These are phyloP conservation scores for Apiospora kogelbergensis DNA, from an alignment of 2,329 filamentous ascomycete genomes.

Conservation along the genomic window DNA sequence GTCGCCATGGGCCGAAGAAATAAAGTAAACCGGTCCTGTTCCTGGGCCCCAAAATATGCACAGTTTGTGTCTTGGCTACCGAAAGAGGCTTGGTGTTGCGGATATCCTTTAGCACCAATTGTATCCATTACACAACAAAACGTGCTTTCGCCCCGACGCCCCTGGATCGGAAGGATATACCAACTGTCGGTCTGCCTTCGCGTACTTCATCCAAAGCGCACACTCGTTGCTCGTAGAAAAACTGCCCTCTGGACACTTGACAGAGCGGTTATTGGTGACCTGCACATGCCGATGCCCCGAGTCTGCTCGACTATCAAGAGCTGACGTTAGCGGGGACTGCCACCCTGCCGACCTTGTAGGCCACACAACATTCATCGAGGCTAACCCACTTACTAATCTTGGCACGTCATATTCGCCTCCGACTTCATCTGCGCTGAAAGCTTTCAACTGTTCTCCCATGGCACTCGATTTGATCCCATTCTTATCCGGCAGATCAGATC, in stretches of 20 bases:
- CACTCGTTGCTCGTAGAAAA: background rate
- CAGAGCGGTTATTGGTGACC: background rate
- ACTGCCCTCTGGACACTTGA: background rate
- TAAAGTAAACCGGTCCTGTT: background rate
- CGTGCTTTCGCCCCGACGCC: background rate
- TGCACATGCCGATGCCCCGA: background rate
- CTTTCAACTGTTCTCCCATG: background rate
- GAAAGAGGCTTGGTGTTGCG: conserved; percentile 8
- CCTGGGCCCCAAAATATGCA: conserved; percentile 12
- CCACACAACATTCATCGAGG: background rate
- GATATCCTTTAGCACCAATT: background rate
- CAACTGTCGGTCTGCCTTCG: background rate
- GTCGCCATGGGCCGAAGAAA: background rate
- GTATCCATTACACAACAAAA: conserved; percentile 3
- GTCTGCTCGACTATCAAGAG: background rate
- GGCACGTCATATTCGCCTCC: background rate
- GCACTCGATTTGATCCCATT: background rate
- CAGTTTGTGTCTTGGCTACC: conserved; percentile 20
- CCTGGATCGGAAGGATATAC: background rate
- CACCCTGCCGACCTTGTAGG: background rate
- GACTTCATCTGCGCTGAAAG: background rate
- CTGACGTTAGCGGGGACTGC: background rate
- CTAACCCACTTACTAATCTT: background rate
- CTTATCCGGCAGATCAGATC: background rate
- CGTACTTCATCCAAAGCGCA: background rate